These are phyloP conservation scores for Metroxylon sagu DNA, from an alignment of 176 grass and related monocot genomes.

Conservation along the genomic window DNA sequence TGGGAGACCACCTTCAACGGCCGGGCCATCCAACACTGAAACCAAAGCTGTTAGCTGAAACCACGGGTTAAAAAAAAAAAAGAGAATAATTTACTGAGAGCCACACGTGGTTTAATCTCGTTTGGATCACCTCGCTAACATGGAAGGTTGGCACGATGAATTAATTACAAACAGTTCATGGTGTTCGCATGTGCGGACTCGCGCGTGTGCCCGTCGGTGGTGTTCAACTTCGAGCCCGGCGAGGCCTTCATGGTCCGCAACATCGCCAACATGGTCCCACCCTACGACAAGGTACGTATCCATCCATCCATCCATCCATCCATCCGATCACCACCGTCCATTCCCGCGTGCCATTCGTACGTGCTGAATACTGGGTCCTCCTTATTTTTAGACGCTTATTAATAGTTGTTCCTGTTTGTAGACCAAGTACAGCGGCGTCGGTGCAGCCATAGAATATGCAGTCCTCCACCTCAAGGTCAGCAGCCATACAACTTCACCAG, in stretches of 20 bases:
- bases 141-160: neutral
- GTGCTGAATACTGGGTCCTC: too few species aligned
- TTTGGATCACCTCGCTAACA: neutral
- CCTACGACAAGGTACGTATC: conserved; percentile 2
- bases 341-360: too few species aligned
- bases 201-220: conserved; percentile 20
- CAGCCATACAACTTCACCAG: too few species aligned
- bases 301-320: neutral
- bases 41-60: too few species aligned
- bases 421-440: conserved; percentile 4
- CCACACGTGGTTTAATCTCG: neutral
- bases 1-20: too few species aligned
- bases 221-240: conserved; percentile 13
- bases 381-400: too few species aligned
- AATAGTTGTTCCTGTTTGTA: neutral
- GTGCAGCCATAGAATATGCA: conserved; percentile 13
- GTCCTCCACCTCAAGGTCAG: conserved; percentile 11
- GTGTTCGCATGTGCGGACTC: conserved; percentile 17
- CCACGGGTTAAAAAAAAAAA: too few species aligned
- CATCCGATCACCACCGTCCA: too few species aligned
- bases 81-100: too few species aligned
- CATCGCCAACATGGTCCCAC: conserved; percentile 15
- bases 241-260: conserved; percentile 19
- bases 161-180: conserved; percentile 16
- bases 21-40: too few species aligned